Conservation (phyloP, 345 rosid species). For the Arabis alpina region DNA sequence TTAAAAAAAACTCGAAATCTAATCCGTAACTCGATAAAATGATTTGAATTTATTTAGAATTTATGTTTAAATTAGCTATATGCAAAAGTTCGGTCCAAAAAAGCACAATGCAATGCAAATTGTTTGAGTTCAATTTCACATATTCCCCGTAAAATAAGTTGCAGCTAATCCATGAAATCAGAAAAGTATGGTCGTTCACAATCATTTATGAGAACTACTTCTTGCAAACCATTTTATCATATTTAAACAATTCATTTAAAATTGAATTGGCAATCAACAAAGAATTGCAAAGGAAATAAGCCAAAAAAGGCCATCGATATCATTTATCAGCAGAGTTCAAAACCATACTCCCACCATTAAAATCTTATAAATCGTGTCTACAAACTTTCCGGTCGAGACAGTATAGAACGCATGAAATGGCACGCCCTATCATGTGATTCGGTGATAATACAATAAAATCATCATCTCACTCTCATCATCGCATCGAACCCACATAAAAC, state of each 20-base stretch:
- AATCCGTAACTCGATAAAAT: no score
- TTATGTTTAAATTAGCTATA: no score
- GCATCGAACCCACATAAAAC: neutral
- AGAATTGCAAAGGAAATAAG: neutral
- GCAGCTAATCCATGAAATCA: neutral
- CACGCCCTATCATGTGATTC: conserved; percentile 7
- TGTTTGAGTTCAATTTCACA: no score
- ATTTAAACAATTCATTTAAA: neutral
- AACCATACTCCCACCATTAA: neutral
- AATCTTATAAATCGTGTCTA: neutral
- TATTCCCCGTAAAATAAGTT: no score
- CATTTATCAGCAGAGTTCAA: neutral
- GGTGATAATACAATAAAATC: neutral
- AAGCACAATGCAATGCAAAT: no score
- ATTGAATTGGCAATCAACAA: no score
- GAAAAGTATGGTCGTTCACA: neutral
- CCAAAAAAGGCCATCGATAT: neutral
- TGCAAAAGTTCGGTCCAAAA: no score
- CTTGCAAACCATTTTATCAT: neutral
- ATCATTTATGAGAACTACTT: neutral
- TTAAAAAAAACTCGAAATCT: no score
- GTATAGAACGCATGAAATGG: neutral
- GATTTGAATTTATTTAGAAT: no score
- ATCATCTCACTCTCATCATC: neutral
- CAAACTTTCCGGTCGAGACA: conserved; percentile 20